These are phyloP conservation scores for Fusarium sp. DNA, from an alignment of 2,329 filamentous ascomycete species.

Conservation along the genomic window DNA sequence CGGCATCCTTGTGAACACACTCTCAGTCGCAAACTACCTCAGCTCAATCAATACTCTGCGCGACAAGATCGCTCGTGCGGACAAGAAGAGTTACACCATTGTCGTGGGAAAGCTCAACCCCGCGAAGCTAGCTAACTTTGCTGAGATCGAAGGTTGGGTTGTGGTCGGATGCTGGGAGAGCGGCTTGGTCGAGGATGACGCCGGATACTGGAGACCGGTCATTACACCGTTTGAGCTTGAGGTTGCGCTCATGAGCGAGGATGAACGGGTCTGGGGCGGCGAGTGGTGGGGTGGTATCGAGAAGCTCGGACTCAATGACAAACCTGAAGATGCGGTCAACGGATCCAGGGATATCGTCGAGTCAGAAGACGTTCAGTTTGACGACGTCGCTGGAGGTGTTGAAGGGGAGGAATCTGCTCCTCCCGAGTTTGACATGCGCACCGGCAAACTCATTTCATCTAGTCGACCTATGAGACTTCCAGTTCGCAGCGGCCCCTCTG, in stretches of 20 bases:
- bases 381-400: conserved; percentile 55
- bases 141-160: conserved; percentile 95
- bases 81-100: conserved; percentile 95
- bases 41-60: conserved; percentile 79
- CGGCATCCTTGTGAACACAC: conserved; percentile 94
- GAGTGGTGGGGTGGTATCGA: conserved; percentile 92
- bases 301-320: conserved; percentile 61
- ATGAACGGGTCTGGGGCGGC: conserved; percentile 82
- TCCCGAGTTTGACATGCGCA: conserved; percentile 92
- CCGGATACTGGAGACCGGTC: conserved; percentile 85
- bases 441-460: conserved; percentile 81
- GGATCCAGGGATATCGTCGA: conserved; percentile 12
- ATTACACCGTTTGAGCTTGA: conserved; percentile 95
- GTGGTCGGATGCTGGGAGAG: conserved; percentile 99
- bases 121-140: conserved; percentile 95
- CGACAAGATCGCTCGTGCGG: conserved; percentile 75
- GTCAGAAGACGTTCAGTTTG: conserved; percentile 30
- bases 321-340: conserved; percentile 34
- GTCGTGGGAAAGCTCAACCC: conserved; percentile 97
- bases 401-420: conserved; percentile 78
- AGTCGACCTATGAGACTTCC: conserved; percentile 76
- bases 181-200: conserved; percentile 84
- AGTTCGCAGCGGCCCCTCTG: conserved; percentile 37
- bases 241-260: conserved; percentile 78
- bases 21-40: conserved; percentile 91